These are phyloP conservation scores for Cryptosporidium meleagridis DNA, from an alignment of 169 alveolate species.

Conservation along the genomic window DNA sequence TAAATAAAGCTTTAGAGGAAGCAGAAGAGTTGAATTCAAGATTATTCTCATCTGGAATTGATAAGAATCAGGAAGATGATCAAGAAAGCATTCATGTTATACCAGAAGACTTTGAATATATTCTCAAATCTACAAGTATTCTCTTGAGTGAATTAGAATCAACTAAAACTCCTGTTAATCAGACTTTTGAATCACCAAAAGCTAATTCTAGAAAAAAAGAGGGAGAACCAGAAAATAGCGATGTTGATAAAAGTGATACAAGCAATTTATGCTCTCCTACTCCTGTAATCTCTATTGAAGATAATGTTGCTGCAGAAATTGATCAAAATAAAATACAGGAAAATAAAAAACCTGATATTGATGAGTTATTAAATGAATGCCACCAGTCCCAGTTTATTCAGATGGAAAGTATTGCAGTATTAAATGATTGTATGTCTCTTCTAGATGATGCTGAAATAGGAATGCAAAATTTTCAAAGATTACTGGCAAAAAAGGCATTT, in stretches of 20 bases:
- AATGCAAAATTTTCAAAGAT: constrained; percentile 70
- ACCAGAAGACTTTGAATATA: constrained; percentile 18
- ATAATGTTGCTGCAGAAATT: not conserved
- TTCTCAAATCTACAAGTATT: not conserved
- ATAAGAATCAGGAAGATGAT: not conserved
- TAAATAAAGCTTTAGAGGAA: constrained; percentile 33
- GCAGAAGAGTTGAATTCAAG: constrained; percentile 35
- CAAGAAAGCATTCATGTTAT: not conserved
- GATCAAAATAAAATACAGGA: not conserved
- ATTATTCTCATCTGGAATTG: not conserved
- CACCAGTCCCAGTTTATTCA: constrained; percentile 59
- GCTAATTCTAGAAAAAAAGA: constrained; percentile 1
- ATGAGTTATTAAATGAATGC: constrained; percentile 50
- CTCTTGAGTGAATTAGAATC: not conserved
- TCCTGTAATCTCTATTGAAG: constrained; percentile 11
- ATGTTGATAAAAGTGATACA: constrained; percentile 6
- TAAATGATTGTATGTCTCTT: constrained; percentile 64
- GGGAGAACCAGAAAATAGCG: constrained; percentile 3
- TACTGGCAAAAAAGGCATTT: constrained; percentile 64
- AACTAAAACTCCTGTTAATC: not conserved
- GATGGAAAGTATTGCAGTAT: constrained; percentile 69
- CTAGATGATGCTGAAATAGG: constrained; percentile 70
- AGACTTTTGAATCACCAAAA: not conserved
- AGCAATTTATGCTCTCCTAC: constrained; percentile 10
- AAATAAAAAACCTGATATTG: constrained; percentile 2